Base-by-base conservation (phyloP, 1,284 basidiomycete genomes). In the Schizophyllum commune region DNA sequence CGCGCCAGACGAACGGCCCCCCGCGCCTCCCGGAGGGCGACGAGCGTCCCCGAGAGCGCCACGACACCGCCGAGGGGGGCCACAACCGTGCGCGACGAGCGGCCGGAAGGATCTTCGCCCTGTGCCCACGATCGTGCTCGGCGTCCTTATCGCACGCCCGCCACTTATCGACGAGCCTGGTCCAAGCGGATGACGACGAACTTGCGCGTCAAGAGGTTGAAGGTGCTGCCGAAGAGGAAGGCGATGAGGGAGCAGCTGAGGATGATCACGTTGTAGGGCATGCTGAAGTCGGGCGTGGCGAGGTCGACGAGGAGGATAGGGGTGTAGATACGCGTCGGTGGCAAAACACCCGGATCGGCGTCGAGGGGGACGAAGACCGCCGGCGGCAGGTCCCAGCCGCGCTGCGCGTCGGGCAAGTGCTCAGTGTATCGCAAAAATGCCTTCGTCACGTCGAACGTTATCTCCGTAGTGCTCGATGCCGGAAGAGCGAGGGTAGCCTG, bases 241-340 rank as follows among this genome's bases (percentile, higher is more conserved):
- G 96, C 95, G 63, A 96, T 84, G 57, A 97, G 78, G 8, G 94
- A 95, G 69, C 88, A 93, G 61, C 86, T 94, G 79, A 98, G 90
- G 69, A 97, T 96, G 73, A 98, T 98, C 64, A 98, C 96, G 74
- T 98, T 99, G 77, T 98, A 99, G 11, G 96, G 96, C 95, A 99
- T 98, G 70, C 92, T 96, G 74, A 99, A 99, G 75, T 99, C 96
- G 0, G 97, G 97, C 7, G 94, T 96, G 7, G 96, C 91, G 22
- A 98, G 81, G 72, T 97, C 93, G 53, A 97, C 85, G 27, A 99
- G 83, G 19, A 94, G 80, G 11, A 89, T 82, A 0, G 85, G 79
- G 1, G 93, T 93, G 73, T 96, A 98, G 60, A 95, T 82, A 53
- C 86, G 75, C 62, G 58, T 69, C 21, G 57, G 64, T 61, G 32